Base-by-base conservation (phyloP, 2,329 filamentous ascomycete species). In the Paradendryphiella salina region DNA sequence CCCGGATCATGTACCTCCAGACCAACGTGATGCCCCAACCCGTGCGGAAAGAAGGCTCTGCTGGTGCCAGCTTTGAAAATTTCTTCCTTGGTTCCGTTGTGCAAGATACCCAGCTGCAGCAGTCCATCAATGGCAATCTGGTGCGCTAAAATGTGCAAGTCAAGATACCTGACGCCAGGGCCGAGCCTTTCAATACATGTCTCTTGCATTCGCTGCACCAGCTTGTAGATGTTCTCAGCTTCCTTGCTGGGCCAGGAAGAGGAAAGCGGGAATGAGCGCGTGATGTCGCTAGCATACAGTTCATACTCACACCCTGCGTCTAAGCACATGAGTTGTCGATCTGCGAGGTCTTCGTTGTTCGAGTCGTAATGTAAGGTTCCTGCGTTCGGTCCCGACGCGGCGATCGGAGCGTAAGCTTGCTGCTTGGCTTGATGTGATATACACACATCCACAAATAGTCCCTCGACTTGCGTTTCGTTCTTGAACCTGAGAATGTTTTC, bases 1-100 rank as follows among this genome's bases (percentile, higher is more conserved):
- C 69, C 68, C 5, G 74, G 69, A 60, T 96, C 92, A 71, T 96
- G 92, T 1, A 91, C 95, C 70, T 96, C 92, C 81, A 96, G 87
- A 56, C 92, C 92, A 8, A 96, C 78, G 70, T 96, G 93, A 73
- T 96, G 92, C 0, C 92, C 92, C 1, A 96, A 77, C 0, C 92
- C 92, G 70, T 96, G 92, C 1, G 92, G 92, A 67, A 96, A 89
- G 77, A 96, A 96, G 1, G 91, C 92, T 18, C 88, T 85, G 65
- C 88, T 93, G n/a, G 90, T 89, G 47, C 91, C 82, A 35, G 83
- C 84, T 60, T 85, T 81, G 54, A 95, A 82, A 18, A 96, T 88
- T 61, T 90, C 90, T 14, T 86, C 82, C 29, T 74, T 78, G 0
- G 77, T 77, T 6, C 83, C 85, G 47, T 86, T 85, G 36, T 80